Evolutionary conservation across 768 basidiomycete species (phyloP).

Genomic region (Hysterangium stoloniferum): DNA sequence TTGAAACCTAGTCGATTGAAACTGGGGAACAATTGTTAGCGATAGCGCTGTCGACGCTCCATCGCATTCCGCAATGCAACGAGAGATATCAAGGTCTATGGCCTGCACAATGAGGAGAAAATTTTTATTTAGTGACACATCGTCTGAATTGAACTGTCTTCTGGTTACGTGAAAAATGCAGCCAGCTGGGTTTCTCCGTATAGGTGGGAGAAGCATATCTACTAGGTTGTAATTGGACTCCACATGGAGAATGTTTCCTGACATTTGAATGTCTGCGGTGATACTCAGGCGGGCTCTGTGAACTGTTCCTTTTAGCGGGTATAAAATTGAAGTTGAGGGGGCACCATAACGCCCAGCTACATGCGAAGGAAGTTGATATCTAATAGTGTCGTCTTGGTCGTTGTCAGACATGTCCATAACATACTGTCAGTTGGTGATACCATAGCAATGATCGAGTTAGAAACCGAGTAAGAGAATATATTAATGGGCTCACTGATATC

Average conservation of each 20-base stretch:
- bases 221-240: background rate
- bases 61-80: conserved; percentile 50
- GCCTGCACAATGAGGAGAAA: conserved; percentile 46
- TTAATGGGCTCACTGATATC: conserved; percentile 32
- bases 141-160: conserved; percentile 32
- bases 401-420: conserved; percentile 48
- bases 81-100: conserved; percentile 41
- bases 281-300: conserved; percentile 28
- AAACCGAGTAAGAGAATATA: background rate
- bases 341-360: conserved; percentile 48
- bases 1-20: conserved; percentile 32
- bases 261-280: conserved; percentile 40
- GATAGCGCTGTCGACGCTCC: conserved; percentile 40
- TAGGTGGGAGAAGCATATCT: too few species aligned
- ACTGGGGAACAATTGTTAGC: conserved; percentile 47
- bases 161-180: conserved; percentile 26
- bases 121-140: conserved; percentile 36
- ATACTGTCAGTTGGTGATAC: conserved; percentile 29
- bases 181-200: too few species aligned
- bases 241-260: conserved; percentile 33
- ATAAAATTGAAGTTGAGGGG: conserved; percentile 22
- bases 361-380: conserved; percentile 46
- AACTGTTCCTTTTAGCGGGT: background rate
- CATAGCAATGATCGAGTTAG: background rate
- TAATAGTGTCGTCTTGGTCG: conserved; percentile 37